Evolutionary conservation across 257 asterid genomes (phyloP), one percentile per base, ranked within the genome.

Genomic region (Plantago ovata): DNA sequence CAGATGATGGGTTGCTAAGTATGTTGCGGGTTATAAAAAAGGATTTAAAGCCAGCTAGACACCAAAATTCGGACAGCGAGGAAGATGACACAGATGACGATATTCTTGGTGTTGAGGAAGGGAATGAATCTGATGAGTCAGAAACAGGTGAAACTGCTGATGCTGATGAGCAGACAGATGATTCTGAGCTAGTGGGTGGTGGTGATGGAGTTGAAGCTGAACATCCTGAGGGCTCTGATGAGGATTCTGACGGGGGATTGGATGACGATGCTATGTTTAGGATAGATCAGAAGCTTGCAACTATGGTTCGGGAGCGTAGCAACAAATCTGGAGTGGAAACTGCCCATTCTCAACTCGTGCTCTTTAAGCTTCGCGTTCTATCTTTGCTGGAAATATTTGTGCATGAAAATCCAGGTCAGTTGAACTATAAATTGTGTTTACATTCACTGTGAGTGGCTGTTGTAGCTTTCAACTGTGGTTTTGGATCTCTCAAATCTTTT

Each of bases 191-290:
- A 55, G 94, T 75, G 46, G 78, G 65, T 47, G 83, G 76, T 16
- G 78, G 77, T 48, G 81, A 69, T 65, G 42, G 74, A 7, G 79
- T 50, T 28, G 56, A 64, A 36, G 65, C 69, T 22, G 82, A 82
- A 61, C 80, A 77, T 77, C 83, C 90, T 5, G 91, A 77, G 66
- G 84, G 69, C 62, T 81, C 89, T 23, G 93, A 83, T 72, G 94
- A 82, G 67, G 96, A 92, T 15, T 85, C 95, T 16, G 98, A 92
- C 53, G 93, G 78, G 62, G 95, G 93, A 63, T 79, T 92, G 94
- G 96, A 92, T 58, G 98, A 92, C 47, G 98, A 92, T 63, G 96
- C 84, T 22, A 92, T 92, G 98, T 85, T 92, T 55, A 72, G 94
- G 38, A 84, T 88, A 89, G 98, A 92, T 72, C 62, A 80, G 13